phyloP scores from a whole-genome alignment of 306 rosid genomes.

The Dalbergia cochinchinensis region DNA sequence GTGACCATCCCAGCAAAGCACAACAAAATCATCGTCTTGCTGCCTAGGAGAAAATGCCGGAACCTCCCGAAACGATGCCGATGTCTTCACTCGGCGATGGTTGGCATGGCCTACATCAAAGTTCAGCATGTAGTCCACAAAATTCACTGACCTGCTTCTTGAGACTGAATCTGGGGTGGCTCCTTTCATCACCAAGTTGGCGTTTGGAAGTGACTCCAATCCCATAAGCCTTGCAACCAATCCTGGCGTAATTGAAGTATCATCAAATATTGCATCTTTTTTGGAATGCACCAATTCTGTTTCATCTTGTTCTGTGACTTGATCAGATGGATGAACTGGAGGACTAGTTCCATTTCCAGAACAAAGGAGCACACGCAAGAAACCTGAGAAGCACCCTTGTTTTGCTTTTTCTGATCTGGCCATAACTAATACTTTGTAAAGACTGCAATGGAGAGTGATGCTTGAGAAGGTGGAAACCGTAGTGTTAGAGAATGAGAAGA shows the following conservation, averaged over 20 bases:
- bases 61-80: conserved; percentile 81
- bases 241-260: conserved; percentile 44
- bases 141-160: conserved; percentile 79
- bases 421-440: conserved; percentile 45
- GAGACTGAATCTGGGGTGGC: conserved; percentile 57
- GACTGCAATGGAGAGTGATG: background rate
- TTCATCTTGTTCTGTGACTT: conserved; percentile 35
- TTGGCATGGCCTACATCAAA: conserved; percentile 51
- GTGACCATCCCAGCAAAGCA: conserved; percentile 51
- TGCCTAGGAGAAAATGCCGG: conserved; percentile 43
- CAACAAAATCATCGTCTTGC: conserved; percentile 48
- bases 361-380: conserved; percentile 62
- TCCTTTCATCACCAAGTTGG: conserved; percentile 48
- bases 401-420: conserved; percentile 40
- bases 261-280: conserved; percentile 4
- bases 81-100: conserved; percentile 67
- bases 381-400: conserved; percentile 61
- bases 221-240: conserved; percentile 93
- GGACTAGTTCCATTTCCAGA: conserved; percentile 55
- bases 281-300: background rate
- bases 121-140: conserved; percentile 72
- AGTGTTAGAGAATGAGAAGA: background rate
- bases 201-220: conserved; percentile 72
- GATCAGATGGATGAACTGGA: conserved; percentile 75
- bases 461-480: conserved; percentile 12